Percentiles rank a stretch among this genome's conserved stretches.
Conservation (phyloP, 1,139 yeast species). For the Suzukiozyma palmioleophila region DNA sequence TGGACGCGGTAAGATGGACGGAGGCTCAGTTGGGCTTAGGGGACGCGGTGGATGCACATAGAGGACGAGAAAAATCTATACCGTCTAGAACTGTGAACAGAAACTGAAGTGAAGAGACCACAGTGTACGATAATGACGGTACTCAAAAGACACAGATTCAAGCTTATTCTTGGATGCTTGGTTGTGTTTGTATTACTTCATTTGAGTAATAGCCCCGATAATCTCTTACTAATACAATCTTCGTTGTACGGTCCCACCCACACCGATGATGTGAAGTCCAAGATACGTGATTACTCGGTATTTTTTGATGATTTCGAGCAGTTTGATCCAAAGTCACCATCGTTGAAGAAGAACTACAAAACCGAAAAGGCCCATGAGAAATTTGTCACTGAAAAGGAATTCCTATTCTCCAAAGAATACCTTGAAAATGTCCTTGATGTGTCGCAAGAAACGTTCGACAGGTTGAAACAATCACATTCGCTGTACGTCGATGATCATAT, state of each 20-base stretch:
- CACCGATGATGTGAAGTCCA: conserved; percentile 1
- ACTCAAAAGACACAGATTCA: conserved; percentile 5
- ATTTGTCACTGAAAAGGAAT: conserved; percentile 20
- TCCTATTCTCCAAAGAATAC: conserved; percentile 34
- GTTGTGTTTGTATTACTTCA: conserved; percentile 2
- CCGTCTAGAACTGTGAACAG: no score
- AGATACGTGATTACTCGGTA: conserved; percentile 25
- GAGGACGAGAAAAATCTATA: no score
- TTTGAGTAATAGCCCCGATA: conserved; percentile 3
- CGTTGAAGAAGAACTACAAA: conserved; percentile 33
- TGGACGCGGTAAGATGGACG: no score
- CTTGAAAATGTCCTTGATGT: conserved; percentile 38
- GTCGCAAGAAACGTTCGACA: conserved; percentile 25
- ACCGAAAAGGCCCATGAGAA: conserved; percentile 29
- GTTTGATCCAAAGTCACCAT: conserved; percentile 23
- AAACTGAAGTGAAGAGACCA: no score
- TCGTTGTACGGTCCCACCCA: not conserved
- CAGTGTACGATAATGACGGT: not conserved
- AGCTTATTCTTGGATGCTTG: conserved; percentile 7
- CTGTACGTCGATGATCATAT: conserved; percentile 29
- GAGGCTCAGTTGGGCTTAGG: no score
- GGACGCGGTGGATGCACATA: no score
- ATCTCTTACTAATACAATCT: conserved; percentile 2
- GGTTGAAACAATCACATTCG: conserved; percentile 30
- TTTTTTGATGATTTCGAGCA: conserved; percentile 31